Conservation (phyloP, 2,329 filamentous ascomycete genomes). For the Hortaea werneckii region DNA sequence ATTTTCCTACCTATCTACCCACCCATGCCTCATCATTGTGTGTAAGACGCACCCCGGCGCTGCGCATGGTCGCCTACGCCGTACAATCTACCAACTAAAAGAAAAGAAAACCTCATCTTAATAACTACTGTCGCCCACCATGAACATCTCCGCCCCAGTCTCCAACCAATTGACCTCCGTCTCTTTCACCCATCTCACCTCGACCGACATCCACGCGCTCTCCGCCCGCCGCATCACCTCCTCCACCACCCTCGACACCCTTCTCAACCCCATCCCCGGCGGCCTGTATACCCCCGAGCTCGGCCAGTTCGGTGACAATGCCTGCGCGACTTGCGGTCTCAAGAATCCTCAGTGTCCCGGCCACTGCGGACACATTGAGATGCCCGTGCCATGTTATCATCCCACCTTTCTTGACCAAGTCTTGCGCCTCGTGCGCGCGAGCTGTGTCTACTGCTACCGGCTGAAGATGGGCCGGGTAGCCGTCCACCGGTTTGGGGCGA, state of each 20-base stretch:
- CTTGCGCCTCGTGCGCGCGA: constrained; percentile 70
- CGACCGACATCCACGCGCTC: constrained; percentile 72
- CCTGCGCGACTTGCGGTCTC: constrained; percentile 85
- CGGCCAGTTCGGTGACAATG: constrained; percentile 76
- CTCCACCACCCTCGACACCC: constrained; percentile 83
- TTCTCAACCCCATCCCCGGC: constrained; percentile 79
- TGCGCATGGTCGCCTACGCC: not conserved
- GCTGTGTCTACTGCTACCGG: constrained; percentile 83
- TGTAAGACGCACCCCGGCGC: not conserved
- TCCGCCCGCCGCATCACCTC: constrained; percentile 94
- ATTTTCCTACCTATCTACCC: not conserved
- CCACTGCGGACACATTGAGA: constrained; percentile 88
- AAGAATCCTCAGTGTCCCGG: constrained; percentile 71
- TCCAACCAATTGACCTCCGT: constrained; percentile 75
- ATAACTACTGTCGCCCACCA: constrained; percentile 3
- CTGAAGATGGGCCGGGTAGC: constrained; percentile 70
- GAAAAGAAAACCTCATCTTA: too few species aligned
- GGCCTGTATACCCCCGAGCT: constrained; percentile 89
- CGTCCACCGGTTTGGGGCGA: constrained; percentile 71
- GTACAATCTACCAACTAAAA: not conserved
- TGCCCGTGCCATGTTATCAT: constrained; percentile 88
- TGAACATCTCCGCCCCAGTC: constrained; percentile 58
- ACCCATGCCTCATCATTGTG: not conserved
- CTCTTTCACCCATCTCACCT: constrained; percentile 77
- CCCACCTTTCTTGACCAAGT: constrained; percentile 94